These are phyloP conservation scores for Entrophospora sp. DNA, from an alignment of 192 early-diverging fungal species.

Conservation along the genomic window DNA sequence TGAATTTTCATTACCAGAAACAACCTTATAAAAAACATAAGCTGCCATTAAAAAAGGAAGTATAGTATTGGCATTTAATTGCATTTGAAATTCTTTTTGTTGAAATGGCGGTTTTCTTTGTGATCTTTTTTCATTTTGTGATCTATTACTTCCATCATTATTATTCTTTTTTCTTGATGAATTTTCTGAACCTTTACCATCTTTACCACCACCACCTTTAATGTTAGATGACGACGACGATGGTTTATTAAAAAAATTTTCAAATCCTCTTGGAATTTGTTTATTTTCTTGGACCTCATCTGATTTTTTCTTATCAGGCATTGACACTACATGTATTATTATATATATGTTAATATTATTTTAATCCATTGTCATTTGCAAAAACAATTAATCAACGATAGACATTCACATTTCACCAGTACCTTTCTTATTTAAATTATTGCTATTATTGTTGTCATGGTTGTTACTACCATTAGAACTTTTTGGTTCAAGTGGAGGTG, in stretches of 20 bases:
- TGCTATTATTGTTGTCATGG: no score
- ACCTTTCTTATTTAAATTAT: no score
- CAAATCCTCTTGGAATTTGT: conserved; percentile 63
- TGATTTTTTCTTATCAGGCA: no score
- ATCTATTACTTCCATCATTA: conserved; percentile 19
- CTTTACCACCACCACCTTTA: conserved; percentile 17
- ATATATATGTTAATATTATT: no score
- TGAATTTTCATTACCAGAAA: conserved; percentile 36
- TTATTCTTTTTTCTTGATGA: conserved; percentile 13
- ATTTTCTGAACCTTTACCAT: conserved; percentile 21
- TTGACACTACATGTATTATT: no score
- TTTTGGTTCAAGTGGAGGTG: no score
- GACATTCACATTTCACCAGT: no score
- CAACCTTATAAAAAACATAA: conserved; percentile 43
- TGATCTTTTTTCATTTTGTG: conserved; percentile 24
- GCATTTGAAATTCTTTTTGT: conserved; percentile 26
- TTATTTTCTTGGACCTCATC: no score
- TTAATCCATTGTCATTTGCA: no score
- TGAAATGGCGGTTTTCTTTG: conserved; percentile 21
- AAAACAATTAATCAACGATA: no score
- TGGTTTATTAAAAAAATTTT: conserved; percentile 54
- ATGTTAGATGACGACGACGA: conserved; percentile 11
- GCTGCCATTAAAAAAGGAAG: conserved; percentile 36
- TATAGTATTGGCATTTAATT: conserved; percentile 35
- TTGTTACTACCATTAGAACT: no score